phyloP scores from a whole-genome alignment of 2,329 filamentous ascomycete genomes.

The Colletotrichum acutatum region DNA sequence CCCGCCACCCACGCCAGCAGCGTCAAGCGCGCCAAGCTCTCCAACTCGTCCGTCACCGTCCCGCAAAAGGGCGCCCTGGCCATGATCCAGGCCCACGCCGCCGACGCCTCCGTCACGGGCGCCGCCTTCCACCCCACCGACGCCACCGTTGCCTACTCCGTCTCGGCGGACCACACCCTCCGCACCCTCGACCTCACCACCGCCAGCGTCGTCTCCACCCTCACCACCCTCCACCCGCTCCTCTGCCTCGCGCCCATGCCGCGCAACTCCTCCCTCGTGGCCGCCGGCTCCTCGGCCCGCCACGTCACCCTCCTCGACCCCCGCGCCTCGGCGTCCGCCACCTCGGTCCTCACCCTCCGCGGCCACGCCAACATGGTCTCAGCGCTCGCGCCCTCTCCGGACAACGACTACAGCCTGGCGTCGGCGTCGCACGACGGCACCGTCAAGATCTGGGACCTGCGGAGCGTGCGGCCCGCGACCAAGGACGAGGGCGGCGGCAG shows the following conservation, averaged over 20 bases:
- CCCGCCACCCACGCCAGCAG: conserved; percentile 70
- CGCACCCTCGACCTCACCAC: conserved; percentile 93
- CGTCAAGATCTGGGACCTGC: conserved; percentile 92
- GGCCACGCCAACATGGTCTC: conserved; percentile 83
- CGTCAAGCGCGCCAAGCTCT: conserved; percentile 78
- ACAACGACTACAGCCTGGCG: conserved; percentile 84
- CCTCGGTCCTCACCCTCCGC: conserved; percentile 88
- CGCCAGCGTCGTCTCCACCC: conserved; percentile 78
- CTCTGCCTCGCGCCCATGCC: conserved; percentile 82
- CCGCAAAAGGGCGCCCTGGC: conserved; percentile 83
- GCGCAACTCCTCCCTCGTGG: conserved; percentile 67
- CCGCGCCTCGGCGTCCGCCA: conserved; percentile 78
- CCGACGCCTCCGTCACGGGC: conserved; percentile 78
- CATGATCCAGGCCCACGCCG: conserved; percentile 77
- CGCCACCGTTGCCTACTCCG: conserved; percentile 88
- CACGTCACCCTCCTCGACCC: conserved; percentile 96
- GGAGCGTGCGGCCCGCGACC: conserved; percentile 71
- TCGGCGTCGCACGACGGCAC: conserved; percentile 94
- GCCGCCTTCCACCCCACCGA: conserved; percentile 88
- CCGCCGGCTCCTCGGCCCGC: conserved; percentile 83
- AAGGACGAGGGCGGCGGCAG: conserved; percentile 70
- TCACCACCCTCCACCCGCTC: conserved; percentile 85
- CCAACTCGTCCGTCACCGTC: conserved; percentile 54
- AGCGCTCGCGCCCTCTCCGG: conserved; percentile 55
- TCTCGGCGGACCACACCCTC: conserved; percentile 90